Base-by-base conservation (phyloP, 2,329 filamentous ascomycete genomes). In the Coniochaeta sp. region DNA sequence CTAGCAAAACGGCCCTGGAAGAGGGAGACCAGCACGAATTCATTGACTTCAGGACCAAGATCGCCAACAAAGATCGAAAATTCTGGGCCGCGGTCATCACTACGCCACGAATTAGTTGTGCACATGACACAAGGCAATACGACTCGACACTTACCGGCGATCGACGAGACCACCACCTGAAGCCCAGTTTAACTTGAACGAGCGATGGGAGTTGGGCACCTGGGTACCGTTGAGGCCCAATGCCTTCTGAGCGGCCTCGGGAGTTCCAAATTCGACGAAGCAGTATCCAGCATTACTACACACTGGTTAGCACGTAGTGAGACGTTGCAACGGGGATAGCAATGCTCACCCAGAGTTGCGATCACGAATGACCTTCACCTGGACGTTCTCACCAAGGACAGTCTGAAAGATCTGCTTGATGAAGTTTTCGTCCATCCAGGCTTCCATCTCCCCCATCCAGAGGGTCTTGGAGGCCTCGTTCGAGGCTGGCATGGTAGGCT, bases 101-200 rank as follows among this genome's bases (percentile, higher is more conserved):
- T 92, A 72, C 71, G 78, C 34, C 34, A 3, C 5, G 38, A 40
- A 5, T 6, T 40, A 40, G 38, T n/a, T 4, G 38, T 64, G 28
- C 60, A 62, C 60, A 38, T 17, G 34, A 28, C 12, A 57, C n/a
- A n/a, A 17, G 36, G 58, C 24, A 52, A 6, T 31, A 14, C 33
- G 28, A 24, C 17, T 3, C 3, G 8, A 57, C 54, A 74, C 84
- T 72, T 79, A 91, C 90, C 91, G 90, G 74, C 95, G 89, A 76
- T 99, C 95, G 67, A 96, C 91, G 47, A 99, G 84, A 61, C 95
- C 95, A 71, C 95, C 95, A 67, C 95, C 95, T 66, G 92, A 96
- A 66, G 95, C 95, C 95, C 95, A 99, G 85, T 99, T 99, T 63
- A 99, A 87, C 83, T 98, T 98, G 85, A 99, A 99, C 57, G 91